Base-by-base conservation (phyloP, 139 green algal species). In the Nannochloris sp. region DNA sequence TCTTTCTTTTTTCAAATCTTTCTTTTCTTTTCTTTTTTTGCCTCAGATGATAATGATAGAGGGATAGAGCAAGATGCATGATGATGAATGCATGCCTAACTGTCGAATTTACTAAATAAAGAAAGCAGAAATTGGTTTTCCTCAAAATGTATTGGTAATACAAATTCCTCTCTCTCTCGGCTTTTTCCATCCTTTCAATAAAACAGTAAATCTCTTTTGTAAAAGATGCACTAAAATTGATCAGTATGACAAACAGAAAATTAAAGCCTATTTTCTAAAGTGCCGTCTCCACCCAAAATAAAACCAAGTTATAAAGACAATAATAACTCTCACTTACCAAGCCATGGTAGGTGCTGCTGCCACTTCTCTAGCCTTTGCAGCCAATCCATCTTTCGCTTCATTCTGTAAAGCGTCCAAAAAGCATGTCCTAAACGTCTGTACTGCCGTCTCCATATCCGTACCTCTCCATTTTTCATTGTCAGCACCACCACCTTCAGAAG, bases 361-460 rank as follows among this genome's bases (percentile, higher is more conserved):
- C 6, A 45, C 56, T 37, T 35, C 44, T 29, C 64, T 58, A 7
- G 31, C 37, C 24, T 53, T 60, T 38, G 44, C 56, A 14, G 64
- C 48, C 15, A 85, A 61, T n/a, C 44, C 55, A 25, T 53, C 48
- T 36, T 48, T 68, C 37, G 54, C 45, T 7, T 69, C 72, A 3
- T 29, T 12, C 24, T 48, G 25, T 32, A 87, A 54, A 4, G 34
- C 64, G 4, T 67, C 65, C 61, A 87, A 62, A 54, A 87, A 84
- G 47, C 61, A 68, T 8, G 12, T 5, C 8, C 39, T 34, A 55
- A 85, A 87, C 7, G 46, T 59, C 23, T 66, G 24, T 13, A 87
- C 64, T 8, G 67, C 63, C 0, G 27, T 29, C 31, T 30, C 64
- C 54, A 87, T 62, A 3, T 72, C 53, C 3, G 75, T 79, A 10